Evolutionary conservation across 164 flowering plant genomes (phyloP).

Genomic region (Houttuynia cordata): DNA sequence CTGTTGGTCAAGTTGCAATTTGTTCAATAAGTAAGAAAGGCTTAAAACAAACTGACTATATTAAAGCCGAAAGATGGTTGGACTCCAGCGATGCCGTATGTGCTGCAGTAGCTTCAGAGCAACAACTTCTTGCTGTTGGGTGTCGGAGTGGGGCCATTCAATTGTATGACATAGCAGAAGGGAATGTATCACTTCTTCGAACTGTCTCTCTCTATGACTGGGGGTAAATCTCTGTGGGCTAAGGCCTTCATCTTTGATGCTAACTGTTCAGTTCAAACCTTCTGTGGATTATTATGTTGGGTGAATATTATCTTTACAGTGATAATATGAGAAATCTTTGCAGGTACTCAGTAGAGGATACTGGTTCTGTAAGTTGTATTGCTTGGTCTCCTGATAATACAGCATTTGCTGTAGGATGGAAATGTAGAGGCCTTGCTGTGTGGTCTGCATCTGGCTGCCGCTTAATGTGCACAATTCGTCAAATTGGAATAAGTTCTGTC

Average conservation of each 20-base stretch:
- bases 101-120: constrained; percentile 71
- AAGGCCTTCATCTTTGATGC: not conserved
- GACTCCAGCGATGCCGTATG: constrained; percentile 70
- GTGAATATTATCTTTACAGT: not conserved
- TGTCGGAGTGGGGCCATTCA: constrained; percentile 75
- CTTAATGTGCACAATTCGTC: constrained; percentile 91
- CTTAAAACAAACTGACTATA: constrained; percentile 50
- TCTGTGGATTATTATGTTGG: not conserved
- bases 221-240: constrained; percentile 55
- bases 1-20: constrained; percentile 54
- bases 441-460: constrained; percentile 99
- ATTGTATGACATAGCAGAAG: constrained; percentile 67
- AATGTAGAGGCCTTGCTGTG: constrained; percentile 81
- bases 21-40: constrained; percentile 87
- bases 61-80: constrained; percentile 56
- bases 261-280: not conserved
- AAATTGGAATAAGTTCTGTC: constrained; percentile 75
- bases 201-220: constrained; percentile 82
- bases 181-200: constrained; percentile 58
- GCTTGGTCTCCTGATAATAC: constrained; percentile 95
- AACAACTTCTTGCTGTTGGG: constrained; percentile 91
- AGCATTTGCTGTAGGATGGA: constrained; percentile 99
- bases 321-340: constrained; percentile 7
- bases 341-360: constrained; percentile 92
- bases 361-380: constrained; percentile 85